Evolutionary conservation across 2,329 filamentous ascomycete species (phyloP).

Genomic region (Curvularia lunata): DNA sequence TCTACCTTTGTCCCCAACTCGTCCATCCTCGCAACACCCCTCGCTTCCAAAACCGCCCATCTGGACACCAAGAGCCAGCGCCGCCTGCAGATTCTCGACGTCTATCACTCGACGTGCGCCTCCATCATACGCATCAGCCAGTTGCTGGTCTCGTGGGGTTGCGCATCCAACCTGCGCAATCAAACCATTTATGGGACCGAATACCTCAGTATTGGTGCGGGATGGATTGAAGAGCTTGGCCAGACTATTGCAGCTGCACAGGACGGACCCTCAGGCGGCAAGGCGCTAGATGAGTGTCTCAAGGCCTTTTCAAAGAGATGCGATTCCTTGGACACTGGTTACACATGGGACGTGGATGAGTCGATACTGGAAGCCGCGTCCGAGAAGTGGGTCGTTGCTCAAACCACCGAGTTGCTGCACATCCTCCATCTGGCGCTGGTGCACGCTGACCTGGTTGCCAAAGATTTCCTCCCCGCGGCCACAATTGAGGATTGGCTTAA

Average conservation of each 20-base stretch:
- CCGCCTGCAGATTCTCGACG: conserved; percentile 70
- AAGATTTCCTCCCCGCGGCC: conserved; percentile 40
- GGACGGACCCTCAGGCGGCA: conserved; percentile 36
- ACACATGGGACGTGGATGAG: conserved; percentile 56
- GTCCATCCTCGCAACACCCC: conserved; percentile 49
- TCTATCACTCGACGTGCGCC: conserved; percentile 74
- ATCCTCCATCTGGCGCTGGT: conserved; percentile 76
- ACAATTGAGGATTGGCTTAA: conserved; percentile 46
- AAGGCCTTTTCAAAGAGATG: conserved; percentile 58
- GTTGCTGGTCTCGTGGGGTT: conserved; percentile 44
- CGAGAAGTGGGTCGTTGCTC: conserved; percentile 66
- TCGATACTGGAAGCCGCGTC: conserved; percentile 63
- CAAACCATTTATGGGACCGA: conserved; percentile 36
- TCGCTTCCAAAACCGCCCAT: conserved; percentile 25
- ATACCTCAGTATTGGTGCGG: conserved; percentile 39
- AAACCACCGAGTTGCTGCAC: conserved; percentile 74
- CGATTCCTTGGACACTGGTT: conserved; percentile 51
- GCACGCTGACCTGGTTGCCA: conserved; percentile 63
- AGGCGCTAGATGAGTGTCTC: conserved; percentile 52
- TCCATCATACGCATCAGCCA: conserved; percentile 53
- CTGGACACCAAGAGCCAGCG: conserved; percentile 70
- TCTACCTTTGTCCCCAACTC: conserved; percentile 55
- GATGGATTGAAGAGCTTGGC: conserved; percentile 45
- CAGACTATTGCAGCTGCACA: conserved; percentile 38
- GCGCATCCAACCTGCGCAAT: conserved; percentile 36